Base-by-base conservation (phyloP, 257 asterid species). In the Lycium barbarum region DNA sequence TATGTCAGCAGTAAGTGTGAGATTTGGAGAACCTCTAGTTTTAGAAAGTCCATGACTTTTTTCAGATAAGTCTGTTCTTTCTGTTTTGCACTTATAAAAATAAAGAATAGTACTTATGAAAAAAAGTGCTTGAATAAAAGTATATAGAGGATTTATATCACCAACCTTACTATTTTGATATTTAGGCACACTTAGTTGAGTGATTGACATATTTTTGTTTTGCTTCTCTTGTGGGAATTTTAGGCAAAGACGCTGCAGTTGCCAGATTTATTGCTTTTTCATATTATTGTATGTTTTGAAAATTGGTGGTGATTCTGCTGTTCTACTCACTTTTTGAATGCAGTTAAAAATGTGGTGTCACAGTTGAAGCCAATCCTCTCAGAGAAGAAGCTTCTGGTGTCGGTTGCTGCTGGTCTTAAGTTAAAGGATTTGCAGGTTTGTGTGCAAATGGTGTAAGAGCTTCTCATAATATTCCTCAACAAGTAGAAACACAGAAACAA, bases 351-450 rank as follows among this genome's bases (percentile, higher is more conserved):
- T 40, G 99, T 88, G 87, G 88, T 94, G 80, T 84, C 90, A 88
- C 90, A 96, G 86, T 85, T 95, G 85, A 87, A 72, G 80, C 95
- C 98, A 53, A 83, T 87, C 81, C 93, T 96, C 70, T 90, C 98
- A 18, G 93, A 93, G 89, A 93, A 91, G 88, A 86, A 95, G 86
- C 93, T 96, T 85, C 86, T 96, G 89, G 98, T 96, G 57, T 93
- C 99, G 13, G 98, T 96, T 90, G 98, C 82, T 89, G 99, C 98
- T n/a, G 99, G 98, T 18, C 91, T 95, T 80, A 95, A 93, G 89
- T 87, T 93, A 83, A 95, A 93, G 87, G 97, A 95, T 90, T 90
- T 96, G 83, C 98, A 96, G 98, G 98, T 96, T 86, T 76, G 89
- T 89, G n/a, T 83, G 9, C 17, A 84, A 74, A 40, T 79, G 66